Conservation (phyloP, 2,329 filamentous ascomycete genomes). For the Neopestalotiopsis rosae region DNA sequence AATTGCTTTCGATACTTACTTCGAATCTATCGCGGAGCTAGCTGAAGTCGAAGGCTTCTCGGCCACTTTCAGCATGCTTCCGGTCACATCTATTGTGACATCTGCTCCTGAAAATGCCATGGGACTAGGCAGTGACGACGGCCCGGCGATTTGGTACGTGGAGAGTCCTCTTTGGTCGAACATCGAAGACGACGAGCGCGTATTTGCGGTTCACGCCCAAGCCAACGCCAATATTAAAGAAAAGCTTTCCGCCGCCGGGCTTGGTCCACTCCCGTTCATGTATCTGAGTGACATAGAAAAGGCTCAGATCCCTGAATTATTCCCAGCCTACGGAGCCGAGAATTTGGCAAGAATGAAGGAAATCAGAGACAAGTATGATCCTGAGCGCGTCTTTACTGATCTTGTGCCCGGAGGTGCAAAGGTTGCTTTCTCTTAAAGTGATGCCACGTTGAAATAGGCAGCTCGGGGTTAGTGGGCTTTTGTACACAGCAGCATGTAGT, state of each 20-base stretch:
- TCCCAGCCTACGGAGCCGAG: neutral
- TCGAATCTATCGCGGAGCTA: neutral
- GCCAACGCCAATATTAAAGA: neutral
- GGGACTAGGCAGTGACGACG: neutral
- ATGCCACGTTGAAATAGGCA: neutral
- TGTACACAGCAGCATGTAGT: no score
- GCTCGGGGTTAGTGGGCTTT: no score
- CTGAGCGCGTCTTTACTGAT: neutral
- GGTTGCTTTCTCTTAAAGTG: neutral
- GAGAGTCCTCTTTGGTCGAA: constrained; percentile 1
- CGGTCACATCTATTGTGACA: neutral
- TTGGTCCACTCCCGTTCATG: neutral
- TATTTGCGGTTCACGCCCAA: neutral
- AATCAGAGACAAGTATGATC: neutral
- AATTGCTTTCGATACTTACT: neutral
- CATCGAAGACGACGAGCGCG: neutral
- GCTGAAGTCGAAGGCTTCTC: neutral
- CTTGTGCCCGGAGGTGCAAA: neutral
- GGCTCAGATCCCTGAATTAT: neutral
- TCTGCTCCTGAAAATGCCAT: neutral
- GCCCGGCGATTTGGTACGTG: neutral
- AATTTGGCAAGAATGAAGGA: neutral
- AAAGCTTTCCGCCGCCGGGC: neutral
- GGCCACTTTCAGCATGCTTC: neutral
- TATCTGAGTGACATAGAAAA: neutral